phyloP scores from a whole-genome alignment of 768 basidiomycete genomes.

The Kondoa subrosea region DNA sequence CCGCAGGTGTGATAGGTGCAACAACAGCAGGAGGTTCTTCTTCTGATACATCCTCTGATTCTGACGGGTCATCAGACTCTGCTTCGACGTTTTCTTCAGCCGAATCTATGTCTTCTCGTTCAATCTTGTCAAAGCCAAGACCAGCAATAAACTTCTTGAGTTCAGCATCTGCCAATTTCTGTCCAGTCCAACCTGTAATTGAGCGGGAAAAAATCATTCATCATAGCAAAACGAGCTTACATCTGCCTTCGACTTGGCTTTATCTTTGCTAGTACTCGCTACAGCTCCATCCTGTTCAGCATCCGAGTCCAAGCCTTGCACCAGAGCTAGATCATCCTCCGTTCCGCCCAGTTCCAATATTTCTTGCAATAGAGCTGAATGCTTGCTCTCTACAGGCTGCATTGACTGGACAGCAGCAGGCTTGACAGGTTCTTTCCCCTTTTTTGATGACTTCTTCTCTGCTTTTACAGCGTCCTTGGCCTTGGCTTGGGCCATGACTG shows the following conservation, averaged over 20 bases:
- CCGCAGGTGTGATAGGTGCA: neutral
- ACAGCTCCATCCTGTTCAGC: neutral
- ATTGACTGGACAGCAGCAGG: no score
- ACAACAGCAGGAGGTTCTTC: neutral
- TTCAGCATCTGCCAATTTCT: neutral
- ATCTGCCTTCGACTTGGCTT: neutral
- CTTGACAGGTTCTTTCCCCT: neutral
- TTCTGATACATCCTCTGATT: neutral
- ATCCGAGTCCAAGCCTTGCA: neutral
- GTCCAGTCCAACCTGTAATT: neutral
- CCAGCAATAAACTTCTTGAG: neutral
- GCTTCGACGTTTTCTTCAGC: neutral
- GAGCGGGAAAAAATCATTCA: neutral
- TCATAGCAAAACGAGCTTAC: neutral
- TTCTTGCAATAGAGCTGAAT: neutral
- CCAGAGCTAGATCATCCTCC: conserved; percentile 7
- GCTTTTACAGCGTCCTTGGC: neutral
- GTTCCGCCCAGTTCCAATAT: neutral
- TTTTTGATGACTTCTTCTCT: neutral
- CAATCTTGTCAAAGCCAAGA: neutral
- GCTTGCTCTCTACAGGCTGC: neutral
- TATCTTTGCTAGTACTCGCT: neutral
- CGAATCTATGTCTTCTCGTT: neutral
- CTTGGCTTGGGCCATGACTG: neutral
- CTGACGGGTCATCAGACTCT: neutral